These are phyloP conservation scores for Gossypium trilobum DNA, from an alignment of 441 rosid species.

Conservation along the genomic window DNA sequence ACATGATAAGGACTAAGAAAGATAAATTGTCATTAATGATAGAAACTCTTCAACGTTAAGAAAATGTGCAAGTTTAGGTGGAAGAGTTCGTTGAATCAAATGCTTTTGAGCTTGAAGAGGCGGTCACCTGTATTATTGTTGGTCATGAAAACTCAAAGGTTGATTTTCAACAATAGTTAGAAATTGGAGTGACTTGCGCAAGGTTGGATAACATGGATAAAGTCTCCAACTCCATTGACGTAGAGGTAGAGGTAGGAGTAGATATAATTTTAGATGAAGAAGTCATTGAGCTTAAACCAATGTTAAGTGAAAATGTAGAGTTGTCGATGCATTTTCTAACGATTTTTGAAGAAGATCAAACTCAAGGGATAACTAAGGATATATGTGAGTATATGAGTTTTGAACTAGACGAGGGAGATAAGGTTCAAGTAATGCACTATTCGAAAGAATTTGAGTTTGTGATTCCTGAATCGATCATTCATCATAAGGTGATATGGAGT, in stretches of 20 bases:
- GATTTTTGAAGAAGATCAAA: too few relatives aligned
- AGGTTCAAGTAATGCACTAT: background rate
- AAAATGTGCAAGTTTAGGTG: background rate
- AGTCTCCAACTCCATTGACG: background rate
- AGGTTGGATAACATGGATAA: background rate
- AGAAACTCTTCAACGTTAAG: background rate
- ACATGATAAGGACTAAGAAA: background rate
- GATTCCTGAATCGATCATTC: too few relatives aligned
- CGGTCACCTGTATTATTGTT: background rate
- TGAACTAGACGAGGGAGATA: background rate
- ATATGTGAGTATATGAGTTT: background rate
- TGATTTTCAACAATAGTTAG: background rate
- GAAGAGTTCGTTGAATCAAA: background rate
- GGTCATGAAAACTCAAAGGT: background rate
- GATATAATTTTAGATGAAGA: too few relatives aligned
- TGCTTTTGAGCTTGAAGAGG: background rate
- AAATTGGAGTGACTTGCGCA: background rate
- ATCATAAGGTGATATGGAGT: too few relatives aligned
- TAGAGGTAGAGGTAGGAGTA: background rate
- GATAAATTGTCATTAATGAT: background rate
- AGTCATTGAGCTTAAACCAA: background rate
- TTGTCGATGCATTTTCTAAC: background rate
- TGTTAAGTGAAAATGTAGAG: background rate
- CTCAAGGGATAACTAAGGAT: too few relatives aligned
- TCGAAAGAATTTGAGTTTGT: too few relatives aligned